Base-by-base conservation (phyloP, 2,329 filamentous ascomycete genomes). In the Clonostachys chloroleuca region DNA sequence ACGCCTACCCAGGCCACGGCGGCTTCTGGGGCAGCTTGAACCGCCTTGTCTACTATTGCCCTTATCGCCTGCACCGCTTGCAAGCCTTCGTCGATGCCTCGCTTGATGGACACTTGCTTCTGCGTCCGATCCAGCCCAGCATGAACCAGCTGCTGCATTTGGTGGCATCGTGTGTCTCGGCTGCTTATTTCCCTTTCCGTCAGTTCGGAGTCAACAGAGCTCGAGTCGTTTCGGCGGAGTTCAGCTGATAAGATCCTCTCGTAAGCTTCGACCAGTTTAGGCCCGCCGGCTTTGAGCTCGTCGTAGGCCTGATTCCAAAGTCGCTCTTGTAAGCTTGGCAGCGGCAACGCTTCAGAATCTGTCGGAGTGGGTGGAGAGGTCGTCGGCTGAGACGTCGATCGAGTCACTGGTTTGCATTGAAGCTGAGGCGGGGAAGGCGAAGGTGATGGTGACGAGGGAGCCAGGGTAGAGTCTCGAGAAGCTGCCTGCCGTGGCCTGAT, bases 1-100 rank as follows among this genome's bases (percentile, higher is more conserved):
- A 68, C 56, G 12, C 63, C 56, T 10, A 56, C 57, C 67, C 64
- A 72, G 9, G 65, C 57, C 40, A 69, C 45, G 7, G 64, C 60
- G 14, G 65, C 66, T 48, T 65, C 50, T 1, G 65, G 64, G 9
- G 55, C 49, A 14, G 51, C 51, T 43, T 63, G 50, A 6, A 69
- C 34, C 3, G 56, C 59, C 18, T 53, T 55, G 35, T 54, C 48
- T 0, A 65, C 49, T 5, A 64, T 49, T 9, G 50, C 52, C 43
- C 56, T 64, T 6, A 59, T 47, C 0, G 53, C 46, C 7, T 58
- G 47, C 18, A 63, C 36, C 9, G 51, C 49, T 36, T 60, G 45
- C 33, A 63, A 51, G 24, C 46, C 52, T 5, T 58, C 49, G 9
- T 54, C 52, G 3, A 65, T 53, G 5, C 49, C 48, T 20, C 52